Percentiles rank a stretch among this genome's conserved stretches.
Evolutionary conservation across 2,329 filamentous ascomycete genomes (phyloP).

Genomic region (Colletotrichum siamense): DNA sequence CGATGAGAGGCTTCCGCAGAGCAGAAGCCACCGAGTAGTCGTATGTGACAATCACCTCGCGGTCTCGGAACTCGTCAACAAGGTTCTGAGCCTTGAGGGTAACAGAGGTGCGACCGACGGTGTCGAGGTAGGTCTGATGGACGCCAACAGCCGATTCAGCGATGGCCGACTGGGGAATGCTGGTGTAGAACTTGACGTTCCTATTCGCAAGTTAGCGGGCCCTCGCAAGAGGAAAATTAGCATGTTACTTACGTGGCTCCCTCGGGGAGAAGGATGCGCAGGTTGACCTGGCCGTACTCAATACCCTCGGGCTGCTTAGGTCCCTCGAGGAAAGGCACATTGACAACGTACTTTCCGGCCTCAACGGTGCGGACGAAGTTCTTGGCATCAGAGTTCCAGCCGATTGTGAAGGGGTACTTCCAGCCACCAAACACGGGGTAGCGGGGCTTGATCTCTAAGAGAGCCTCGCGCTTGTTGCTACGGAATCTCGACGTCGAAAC

Average conservation of each 20-base stretch:
- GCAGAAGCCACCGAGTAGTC: constrained; percentile 78
- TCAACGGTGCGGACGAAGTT: constrained; percentile 73
- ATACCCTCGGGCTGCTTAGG: constrained; percentile 86
- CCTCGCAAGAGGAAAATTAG: not conserved
- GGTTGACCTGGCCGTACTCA: constrained; percentile 80
- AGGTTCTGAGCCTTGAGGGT: constrained; percentile 83
- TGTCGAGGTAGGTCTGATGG: constrained; percentile 95
- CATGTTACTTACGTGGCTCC: constrained; percentile 74
- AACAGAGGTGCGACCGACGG: constrained; percentile 83
- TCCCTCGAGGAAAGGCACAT: constrained; percentile 91
- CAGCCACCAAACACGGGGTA: constrained; percentile 98
- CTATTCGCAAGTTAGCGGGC: constrained; percentile 56
- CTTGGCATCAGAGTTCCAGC: constrained; percentile 89
- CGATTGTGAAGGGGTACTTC: constrained; percentile 97
- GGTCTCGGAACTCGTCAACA: constrained; percentile 87
- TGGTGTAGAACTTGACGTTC: constrained; percentile 79
- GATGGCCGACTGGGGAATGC: constrained; percentile 69
- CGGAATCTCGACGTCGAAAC: constrained; percentile 93
- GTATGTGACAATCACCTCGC: constrained; percentile 85
- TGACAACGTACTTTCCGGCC: constrained; percentile 75
- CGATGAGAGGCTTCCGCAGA: constrained; percentile 84
- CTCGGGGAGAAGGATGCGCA: constrained; percentile 89
- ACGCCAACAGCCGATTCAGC: constrained; percentile 62
- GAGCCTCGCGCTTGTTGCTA: constrained; percentile 75
- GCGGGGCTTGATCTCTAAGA: constrained; percentile 88